Base-by-base conservation (phyloP, 2,329 filamentous ascomycete species). In the Aspergillus fructus region DNA sequence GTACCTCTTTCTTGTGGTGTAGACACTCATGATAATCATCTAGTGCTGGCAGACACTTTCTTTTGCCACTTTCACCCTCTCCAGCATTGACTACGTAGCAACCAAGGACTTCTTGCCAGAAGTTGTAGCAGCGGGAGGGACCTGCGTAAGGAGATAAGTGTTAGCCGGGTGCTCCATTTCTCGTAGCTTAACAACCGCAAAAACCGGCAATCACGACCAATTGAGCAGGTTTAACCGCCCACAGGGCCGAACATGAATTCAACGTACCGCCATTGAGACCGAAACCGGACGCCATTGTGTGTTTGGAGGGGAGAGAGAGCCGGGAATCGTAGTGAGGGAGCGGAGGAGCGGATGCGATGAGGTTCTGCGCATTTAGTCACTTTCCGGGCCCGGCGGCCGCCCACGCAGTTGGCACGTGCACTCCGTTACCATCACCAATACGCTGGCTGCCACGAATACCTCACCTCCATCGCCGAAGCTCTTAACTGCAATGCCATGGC, bases 21-120 rank as follows among this genome's bases (percentile, higher is more conserved):
- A 99, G 80, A 78, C 96, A 99, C 81, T 99, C 94, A 76, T 97
- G 96, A 82, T 99, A 99, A 75, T 99, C 94, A 76, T 99, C 94
- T 65, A 97, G 82, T 4, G 87, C 85, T 15, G 90, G 88, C 17
- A 83, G 80, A 76, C 96, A 99, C 79, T 96, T 96, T 77, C 87
- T 89, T 81, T 93, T 94, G 66, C 91, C 91, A 66, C 86, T 82
- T 71, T 93, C 89, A 55, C 93, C 89, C 64, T 89, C 81, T 64
- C 83, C 85, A 55, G 91, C 91, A 81, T 97, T 97, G 73, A 96
- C 88, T 60, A 97, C 92, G 77, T 99, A 99, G 86, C 94, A 99
- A 70, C 92, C 92, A 74, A 99, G 89, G 65, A 97, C 87, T 79
- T 99, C 94, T 81, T 99, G 94, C 94, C 94, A 99, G 86, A 97